Base-by-base conservation (phyloP, 176 grass and related monocot species). In the Eremochloa ophiuroides region DNA sequence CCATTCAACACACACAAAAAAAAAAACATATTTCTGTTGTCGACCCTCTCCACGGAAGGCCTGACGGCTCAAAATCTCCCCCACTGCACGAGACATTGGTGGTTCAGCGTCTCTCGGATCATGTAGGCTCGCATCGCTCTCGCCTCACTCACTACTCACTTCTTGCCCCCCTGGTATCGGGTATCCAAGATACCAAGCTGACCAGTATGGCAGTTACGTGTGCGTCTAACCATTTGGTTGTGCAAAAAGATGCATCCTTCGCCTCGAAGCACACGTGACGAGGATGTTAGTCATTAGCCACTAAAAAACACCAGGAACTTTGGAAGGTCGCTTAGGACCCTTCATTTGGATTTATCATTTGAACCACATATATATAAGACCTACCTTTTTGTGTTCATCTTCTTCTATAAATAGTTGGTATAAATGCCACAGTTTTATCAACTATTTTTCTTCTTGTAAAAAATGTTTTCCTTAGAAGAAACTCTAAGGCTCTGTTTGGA, bases 261-360 rank as follows among this genome's bases (percentile, higher is more conserved):
- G 25, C 33, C 17, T 18, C 8, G 66, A 85, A 79, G 83, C 43
- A 73, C 50, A 55, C 12, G 2, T 64, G 83, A 85, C 56, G 75
- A 50, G 75, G 67, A 62, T 72, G 11, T 2, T 30, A 23, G 66
- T 85, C 83, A 85, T 4, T 10, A 25, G 27, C 3, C 38, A 28
- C 10, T 58, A 37, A 14, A 41, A 8, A 31, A 16, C 10, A 26
- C 37, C 10, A 10, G n/a, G 55, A 59, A 26, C 23, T 59, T 59
- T 26, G 10, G 8, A 13, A 13, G 10, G 23, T 13, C n/a, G n/a
- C 55, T 26, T 1, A 59, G 11, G 55, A n/a, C n/a, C n/a, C n/a
- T n/a, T 26, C 55, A 58, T 58, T n/a, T n/a, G 22, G 55, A 9
- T 53, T 53, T 53, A n/a, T 53, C 50, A 53, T 53, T 53, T 53